Conservation (phyloP, 495 filamentous ascomycete genomes). For the Thermochaetoides thermophila region DNA sequence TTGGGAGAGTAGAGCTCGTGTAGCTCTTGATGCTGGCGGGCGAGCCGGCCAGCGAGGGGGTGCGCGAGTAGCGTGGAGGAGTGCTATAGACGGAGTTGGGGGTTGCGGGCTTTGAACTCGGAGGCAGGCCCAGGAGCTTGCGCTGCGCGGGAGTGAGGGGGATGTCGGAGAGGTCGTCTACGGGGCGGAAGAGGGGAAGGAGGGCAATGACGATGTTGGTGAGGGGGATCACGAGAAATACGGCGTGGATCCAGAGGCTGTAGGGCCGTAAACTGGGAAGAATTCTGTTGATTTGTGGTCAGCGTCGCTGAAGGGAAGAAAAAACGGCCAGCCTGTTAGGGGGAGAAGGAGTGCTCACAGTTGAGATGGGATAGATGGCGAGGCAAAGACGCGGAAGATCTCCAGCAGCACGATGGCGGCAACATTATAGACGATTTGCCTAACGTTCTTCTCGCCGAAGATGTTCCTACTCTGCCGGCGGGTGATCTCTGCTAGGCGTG, state of each 20-base stretch:
- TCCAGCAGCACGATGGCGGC: constrained; percentile 34
- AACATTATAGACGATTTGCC: constrained; percentile 48
- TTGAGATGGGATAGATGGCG: constrained; percentile 10
- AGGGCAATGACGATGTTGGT: constrained; percentile 38
- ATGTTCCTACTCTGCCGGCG: constrained; percentile 54
- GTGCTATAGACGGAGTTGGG: constrained; percentile 57
- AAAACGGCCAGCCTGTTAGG: background rate
- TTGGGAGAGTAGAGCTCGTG: constrained; percentile 38
- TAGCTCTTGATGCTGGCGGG: constrained; percentile 35
- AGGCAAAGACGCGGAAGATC: constrained; percentile 15
- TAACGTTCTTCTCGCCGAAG: constrained; percentile 58
- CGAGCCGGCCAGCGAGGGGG: constrained; percentile 41
- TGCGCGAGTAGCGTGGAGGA: constrained; percentile 74
- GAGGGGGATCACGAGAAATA: constrained; percentile 47
- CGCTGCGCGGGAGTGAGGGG: constrained; percentile 83
- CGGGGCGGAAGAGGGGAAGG: constrained; percentile 50
- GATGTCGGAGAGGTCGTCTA: constrained; percentile 75
- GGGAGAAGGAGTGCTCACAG: constrained; percentile 10
- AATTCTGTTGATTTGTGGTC: constrained; percentile 6
- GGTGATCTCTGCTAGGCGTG: constrained; percentile 62
- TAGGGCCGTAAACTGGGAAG: constrained; percentile 12
- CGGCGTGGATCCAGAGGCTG: constrained; percentile 18
- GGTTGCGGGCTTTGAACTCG: constrained; percentile 43
- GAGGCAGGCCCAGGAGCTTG: constrained; percentile 65
- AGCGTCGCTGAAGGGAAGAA: background rate